A percentile compares a stretch with the other conserved stretches of the same genome.
These are phyloP conservation scores for Beverwykella pulmonaria DNA, from an alignment of 495 filamentous ascomycete genomes.

Conservation along the genomic window DNA sequence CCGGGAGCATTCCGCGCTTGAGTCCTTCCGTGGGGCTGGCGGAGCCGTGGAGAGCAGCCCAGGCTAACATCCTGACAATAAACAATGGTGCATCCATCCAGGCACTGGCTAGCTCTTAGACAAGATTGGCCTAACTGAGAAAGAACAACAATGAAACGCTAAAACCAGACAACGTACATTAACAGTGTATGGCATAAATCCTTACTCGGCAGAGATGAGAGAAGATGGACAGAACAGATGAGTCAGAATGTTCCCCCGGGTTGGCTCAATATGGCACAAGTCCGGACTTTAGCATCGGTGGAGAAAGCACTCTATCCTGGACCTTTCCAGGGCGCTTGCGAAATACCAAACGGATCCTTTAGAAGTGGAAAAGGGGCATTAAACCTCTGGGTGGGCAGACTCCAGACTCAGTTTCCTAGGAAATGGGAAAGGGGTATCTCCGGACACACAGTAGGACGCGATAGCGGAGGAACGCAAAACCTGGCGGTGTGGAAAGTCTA, in stretches of 20 bases:
- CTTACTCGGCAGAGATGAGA: background rate
- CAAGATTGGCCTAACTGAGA: background rate
- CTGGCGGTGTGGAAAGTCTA: constrained; percentile 33
- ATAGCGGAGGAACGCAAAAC: constrained; percentile 24
- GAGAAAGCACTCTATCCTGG: constrained; percentile 21
- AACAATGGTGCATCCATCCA: constrained; percentile 13
- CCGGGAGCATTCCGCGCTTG: background rate
- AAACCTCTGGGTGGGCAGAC: background rate
- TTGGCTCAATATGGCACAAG: background rate
- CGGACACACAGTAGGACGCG: constrained; percentile 11
- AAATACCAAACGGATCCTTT: background rate
- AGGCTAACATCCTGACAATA: constrained; percentile 4
- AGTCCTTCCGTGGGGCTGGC: background rate
- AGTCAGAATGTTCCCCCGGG: background rate
- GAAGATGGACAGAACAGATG: background rate
- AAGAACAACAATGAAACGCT: constrained; percentile 11
- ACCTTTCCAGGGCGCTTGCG: constrained; percentile 7
- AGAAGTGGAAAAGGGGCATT: background rate
- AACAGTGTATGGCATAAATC: constrained; percentile 10
- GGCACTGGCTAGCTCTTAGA: background rate
- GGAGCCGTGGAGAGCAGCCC: background rate
- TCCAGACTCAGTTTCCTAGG: constrained; percentile 21
- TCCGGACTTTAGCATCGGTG: background rate
- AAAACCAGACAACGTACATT: constrained; percentile 14
- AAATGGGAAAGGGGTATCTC: constrained; percentile 24